Base-by-base conservation (phyloP, 345 rosid genomes). In the Salix dunnii region DNA sequence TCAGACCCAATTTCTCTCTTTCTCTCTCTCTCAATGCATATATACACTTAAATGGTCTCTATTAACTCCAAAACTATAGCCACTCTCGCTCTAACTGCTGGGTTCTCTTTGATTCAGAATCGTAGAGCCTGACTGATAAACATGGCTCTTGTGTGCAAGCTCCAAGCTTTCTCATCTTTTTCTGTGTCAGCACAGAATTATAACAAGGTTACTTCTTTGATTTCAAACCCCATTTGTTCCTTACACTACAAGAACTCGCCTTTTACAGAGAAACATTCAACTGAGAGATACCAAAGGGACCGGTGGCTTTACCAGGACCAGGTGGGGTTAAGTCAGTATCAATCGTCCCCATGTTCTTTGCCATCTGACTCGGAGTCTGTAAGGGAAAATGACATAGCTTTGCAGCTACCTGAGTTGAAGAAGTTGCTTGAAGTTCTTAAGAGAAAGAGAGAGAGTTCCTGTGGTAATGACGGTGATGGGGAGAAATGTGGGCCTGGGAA, bases 341-440 rank as follows among this genome's bases (percentile, higher is more conserved):
- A 64, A 49, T 31, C 58, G 18, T 60, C 72, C 27, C 20, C 76
- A 28, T 53, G 18, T 43, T 68, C 84, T 74, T 51, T 77, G 33
- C 79, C 84, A 1, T 66, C 68, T 20, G 85, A 88, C 21, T 31
- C 76, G 65, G 89, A 89, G 60, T 89, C 88, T 28, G 70, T 87
- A 2, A 87, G 93, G 77, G 82, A 79, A 84, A 85, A 88, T 68
- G 97, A 95, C 83, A 95, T 95, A n/a, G 94, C 91, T 4, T 82
- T 85, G 79, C 99, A 95, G 91, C 80, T 95, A 1, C 99, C 97
- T 4, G 98, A 95, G 89, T 84, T 95, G 66, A 91, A 85, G 91
- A 93, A 83, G 85, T 87, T 95, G 72, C 90, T 95, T 71, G 76
- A 80, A 67, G 97, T 91, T 28, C 82, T 96, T 65, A 89, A 80